Conservation (phyloP, 176 grass and related monocot species). For the Coix lacrymajobi region DNA sequence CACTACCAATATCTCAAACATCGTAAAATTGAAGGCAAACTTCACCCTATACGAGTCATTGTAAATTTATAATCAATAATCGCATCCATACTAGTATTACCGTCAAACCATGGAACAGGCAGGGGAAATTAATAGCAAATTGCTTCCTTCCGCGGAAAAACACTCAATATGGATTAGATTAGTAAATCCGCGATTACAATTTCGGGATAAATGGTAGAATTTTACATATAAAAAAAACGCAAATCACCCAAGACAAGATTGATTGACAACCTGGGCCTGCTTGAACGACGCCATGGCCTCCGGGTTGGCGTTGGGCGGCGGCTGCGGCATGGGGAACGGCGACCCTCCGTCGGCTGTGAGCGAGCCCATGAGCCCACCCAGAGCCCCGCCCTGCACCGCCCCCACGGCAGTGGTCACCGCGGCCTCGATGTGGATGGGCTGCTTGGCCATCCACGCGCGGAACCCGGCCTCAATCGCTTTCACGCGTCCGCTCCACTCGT, state of each 20-base stretch:
- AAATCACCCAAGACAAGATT: background rate
- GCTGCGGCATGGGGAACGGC: conserved; percentile 30
- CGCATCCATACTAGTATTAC: background rate
- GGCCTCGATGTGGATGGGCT: conserved; percentile 68
- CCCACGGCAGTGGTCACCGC: conserved; percentile 49
- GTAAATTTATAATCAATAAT: background rate
- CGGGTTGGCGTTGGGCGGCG: conserved; percentile 42
- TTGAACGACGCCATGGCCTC: conserved; percentile 63
- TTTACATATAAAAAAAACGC: background rate
- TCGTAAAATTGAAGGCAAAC: background rate
- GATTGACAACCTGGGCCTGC: conserved; percentile 62
- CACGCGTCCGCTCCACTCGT: conserved; percentile 29
- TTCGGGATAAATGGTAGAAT: background rate
- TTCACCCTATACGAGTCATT: background rate
- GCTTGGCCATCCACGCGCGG: conserved; percentile 61
- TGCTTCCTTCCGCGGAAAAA: background rate
- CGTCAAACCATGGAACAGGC: background rate
- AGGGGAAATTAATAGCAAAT: background rate
- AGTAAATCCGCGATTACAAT: background rate
- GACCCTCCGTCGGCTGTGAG: conserved; percentile 49
- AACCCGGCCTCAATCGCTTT: conserved; percentile 54
- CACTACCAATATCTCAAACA: background rate
- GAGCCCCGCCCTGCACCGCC: conserved; percentile 58
- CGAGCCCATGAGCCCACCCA: conserved; percentile 56
- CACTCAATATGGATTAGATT: background rate